Base-by-base conservation (phyloP, 257 asterid genomes). In the Solanum dulcamara region DNA sequence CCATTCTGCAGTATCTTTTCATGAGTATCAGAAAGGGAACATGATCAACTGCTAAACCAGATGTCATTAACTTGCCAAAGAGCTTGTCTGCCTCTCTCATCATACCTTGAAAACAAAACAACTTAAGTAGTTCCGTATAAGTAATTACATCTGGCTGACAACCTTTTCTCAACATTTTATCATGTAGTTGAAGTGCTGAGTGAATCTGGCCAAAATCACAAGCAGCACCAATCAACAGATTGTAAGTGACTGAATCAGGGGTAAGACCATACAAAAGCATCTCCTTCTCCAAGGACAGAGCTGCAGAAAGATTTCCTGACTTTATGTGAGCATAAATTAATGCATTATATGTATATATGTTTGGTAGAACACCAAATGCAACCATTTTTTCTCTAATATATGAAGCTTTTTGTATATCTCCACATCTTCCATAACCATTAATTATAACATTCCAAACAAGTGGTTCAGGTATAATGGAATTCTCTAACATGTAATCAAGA, bases 241-340 rank as follows among this genome's bases (percentile, higher is more conserved):
- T 96, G 90, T 93, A 94, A 26, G 98, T 94, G 55, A 94, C 93
- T 75, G 86, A 40, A 89, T 93, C 97, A 6, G 99, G 99, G 37
- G 35, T 86, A 88, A 89, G 24, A 55, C 93, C 94, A 84, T 85
- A 75, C 50, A 60, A 75, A 85, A 90, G 84, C 97, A 96, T 93
- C 89, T 96, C 93, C 80, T 88, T 84, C 91, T 89, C 91, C 89
- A 93, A 86, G 87, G 90, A 88, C 88, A 86, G 90, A 32, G 94
- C 97, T 87, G 86, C 88, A 51, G 83, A 83, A 22, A 92, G 37
- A 89, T 86, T 86, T 83, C 96, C 95, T 82, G 84, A 71, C 87
- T 75, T 88, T 84, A 94, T 85, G 30, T 90, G 92, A 35, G 94
- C 80, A 81, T 87, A 82, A 79, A 96, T 92, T 92, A 93, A 84